phyloP scores from a whole-genome alignment of 148 eudicot species.

The Tetragonia tetragonoides region DNA sequence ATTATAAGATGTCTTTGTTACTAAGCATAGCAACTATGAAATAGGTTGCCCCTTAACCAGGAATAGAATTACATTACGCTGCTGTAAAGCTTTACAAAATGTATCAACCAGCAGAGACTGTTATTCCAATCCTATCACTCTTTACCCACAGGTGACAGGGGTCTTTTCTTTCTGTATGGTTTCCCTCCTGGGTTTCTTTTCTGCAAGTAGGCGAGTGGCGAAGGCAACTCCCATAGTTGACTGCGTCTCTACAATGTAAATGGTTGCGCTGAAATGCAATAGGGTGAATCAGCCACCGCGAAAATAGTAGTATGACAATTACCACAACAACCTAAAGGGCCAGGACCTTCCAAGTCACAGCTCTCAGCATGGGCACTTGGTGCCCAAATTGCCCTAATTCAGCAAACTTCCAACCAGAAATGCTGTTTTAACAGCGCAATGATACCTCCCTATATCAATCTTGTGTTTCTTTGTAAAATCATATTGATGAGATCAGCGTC shows the following conservation, averaged over 20 bases:
- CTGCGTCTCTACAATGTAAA: neutral
- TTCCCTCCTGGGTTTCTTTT: neutral
- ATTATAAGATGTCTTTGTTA: neutral
- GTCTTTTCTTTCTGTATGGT: neutral
- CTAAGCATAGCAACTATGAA: slow-evolving; percentile 10
- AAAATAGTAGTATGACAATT: neutral
- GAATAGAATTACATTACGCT: slow-evolving; percentile 18
- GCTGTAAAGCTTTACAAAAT: slow-evolving; percentile 29
- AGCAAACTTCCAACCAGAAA: neutral
- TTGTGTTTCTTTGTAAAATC: neutral
- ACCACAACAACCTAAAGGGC: slow-evolving; percentile 6
- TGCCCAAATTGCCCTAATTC: neutral
- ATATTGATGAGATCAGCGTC: slow-evolving; percentile 25
- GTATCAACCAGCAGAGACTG: slow-evolving; percentile 22
- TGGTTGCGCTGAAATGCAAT: slow-evolving; percentile 4
- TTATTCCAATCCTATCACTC: slow-evolving; percentile 16
- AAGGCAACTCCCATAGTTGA: neutral
- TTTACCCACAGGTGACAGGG: slow-evolving; percentile 1
- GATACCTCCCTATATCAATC: neutral
- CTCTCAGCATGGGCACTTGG: slow-evolving; percentile 11
- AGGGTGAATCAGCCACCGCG: neutral
- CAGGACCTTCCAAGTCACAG: slow-evolving; percentile 17
- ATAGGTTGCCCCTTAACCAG: slow-evolving; percentile 1
- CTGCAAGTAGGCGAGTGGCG: neutral
- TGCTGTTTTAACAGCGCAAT: neutral